Conservation (phyloP, 768 basidiomycete species). For the Podaxis sp. region DNA sequence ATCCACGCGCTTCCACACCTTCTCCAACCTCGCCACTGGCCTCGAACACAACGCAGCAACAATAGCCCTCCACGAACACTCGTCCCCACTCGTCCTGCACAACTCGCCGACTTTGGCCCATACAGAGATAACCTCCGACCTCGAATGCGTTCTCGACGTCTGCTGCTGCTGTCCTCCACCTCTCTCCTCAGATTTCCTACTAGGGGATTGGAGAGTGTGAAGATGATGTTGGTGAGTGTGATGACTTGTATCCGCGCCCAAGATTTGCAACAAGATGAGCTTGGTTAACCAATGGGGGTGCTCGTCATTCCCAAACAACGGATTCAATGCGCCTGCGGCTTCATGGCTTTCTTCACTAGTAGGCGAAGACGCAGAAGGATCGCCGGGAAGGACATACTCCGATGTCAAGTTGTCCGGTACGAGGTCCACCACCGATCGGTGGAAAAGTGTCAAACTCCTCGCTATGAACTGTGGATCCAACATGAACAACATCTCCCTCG, state of each 20-base stretch:
- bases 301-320: slow-evolving; percentile 67
- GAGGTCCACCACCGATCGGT: slow-evolving; percentile 49
- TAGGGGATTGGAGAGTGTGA: slow-evolving; percentile 24
- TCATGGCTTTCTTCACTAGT: not conserved
- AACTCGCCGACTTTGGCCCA: slow-evolving; percentile 77
- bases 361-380: slow-evolving; percentile 14
- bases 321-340: slow-evolving; percentile 15
- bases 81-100: slow-evolving; percentile 70
- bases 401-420: slow-evolving; percentile 54
- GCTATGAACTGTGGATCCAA: slow-evolving; percentile 65
- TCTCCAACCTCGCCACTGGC: slow-evolving; percentile 73
- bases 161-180: slow-evolving; percentile 24
- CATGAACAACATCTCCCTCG: slow-evolving; percentile 59
- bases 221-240: slow-evolving; percentile 7
- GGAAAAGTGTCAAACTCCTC: slow-evolving; percentile 60
- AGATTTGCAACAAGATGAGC: slow-evolving; percentile 65
- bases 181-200: slow-evolving; percentile 27
- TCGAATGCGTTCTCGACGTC: slow-evolving; percentile 62
- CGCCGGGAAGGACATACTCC: slow-evolving; percentile 37
- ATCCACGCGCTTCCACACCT: slow-evolving; percentile 79
- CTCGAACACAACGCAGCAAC: slow-evolving; percentile 66
- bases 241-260: slow-evolving; percentile 51
- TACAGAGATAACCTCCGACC: slow-evolving; percentile 68
- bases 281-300: slow-evolving; percentile 82
- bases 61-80: slow-evolving; percentile 78